Evolutionary conservation across 2,329 filamentous ascomycete species (phyloP).

Genomic region (Capronia americana): DNA sequence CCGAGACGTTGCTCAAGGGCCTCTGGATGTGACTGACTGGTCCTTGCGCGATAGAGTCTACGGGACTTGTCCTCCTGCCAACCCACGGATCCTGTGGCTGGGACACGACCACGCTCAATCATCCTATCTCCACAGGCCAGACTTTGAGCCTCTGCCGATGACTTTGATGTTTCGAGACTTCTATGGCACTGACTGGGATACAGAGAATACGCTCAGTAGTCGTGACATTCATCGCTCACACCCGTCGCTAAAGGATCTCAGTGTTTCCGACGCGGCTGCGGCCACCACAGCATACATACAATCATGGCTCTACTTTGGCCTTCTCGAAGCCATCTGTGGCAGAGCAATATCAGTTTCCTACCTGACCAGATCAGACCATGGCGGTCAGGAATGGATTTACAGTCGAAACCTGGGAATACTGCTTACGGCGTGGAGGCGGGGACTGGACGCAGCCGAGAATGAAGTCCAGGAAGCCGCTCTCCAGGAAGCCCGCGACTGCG

Average conservation of each 20-base stretch:
- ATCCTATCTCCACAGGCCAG: neutral
- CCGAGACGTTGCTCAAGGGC: neutral
- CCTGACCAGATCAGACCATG: neutral
- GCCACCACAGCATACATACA: constrained; percentile 1
- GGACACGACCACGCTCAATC: neutral
- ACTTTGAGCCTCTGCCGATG: neutral
- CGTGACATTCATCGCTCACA: neutral
- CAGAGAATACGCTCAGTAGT: neutral
- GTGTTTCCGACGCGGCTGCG: neutral
- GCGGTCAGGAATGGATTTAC: neutral
- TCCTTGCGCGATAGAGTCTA: neutral
- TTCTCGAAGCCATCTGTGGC: neutral
- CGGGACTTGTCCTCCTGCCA: neutral
- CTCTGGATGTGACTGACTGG: neutral
- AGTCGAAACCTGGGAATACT: neutral
- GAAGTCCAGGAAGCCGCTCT: neutral
- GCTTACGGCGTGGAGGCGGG: neutral
- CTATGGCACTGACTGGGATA: neutral
- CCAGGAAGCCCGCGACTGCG: neutral
- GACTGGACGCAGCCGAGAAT: neutral
- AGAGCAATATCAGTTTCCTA: neutral
- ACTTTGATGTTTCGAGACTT: neutral
- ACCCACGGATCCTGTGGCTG: neutral
- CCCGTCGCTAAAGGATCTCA: neutral
- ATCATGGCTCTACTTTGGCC: constrained; percentile 5